Evolutionary conservation across 768 basidiomycete species (phyloP).

Genomic region (Hygrophorus russula): DNA sequence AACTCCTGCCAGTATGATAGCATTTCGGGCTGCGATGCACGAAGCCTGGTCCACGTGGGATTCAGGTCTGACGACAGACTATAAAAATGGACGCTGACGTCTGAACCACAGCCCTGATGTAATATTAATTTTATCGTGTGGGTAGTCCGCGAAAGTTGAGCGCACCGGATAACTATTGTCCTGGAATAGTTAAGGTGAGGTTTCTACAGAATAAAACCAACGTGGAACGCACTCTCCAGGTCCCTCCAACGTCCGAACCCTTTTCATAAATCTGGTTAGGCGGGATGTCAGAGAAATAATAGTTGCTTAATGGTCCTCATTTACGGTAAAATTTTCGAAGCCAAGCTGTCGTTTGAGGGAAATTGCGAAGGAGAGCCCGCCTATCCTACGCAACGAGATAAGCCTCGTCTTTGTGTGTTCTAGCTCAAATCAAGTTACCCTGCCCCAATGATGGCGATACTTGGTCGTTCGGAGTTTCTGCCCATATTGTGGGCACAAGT

Average conservation of each 20-base stretch:
- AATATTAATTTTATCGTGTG: not conserved
- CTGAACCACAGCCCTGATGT: slow-evolving; percentile 33
- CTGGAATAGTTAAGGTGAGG: no score
- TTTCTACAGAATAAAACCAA: not conserved
- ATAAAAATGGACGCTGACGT: slow-evolving; percentile 30
- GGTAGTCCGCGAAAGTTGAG: no score
- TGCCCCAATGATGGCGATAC: no score
- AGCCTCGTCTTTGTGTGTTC: no score
- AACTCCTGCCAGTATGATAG: slow-evolving; percentile 26
- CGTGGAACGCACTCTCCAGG: slow-evolving; percentile 34
- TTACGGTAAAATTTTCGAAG: slow-evolving; percentile 30
- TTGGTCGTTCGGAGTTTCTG: no score
- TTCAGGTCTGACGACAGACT: slow-evolving; percentile 37
- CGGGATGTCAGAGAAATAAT: not conserved
- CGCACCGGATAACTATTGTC: no score
- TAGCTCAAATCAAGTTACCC: no score
- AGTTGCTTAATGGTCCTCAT: not conserved
- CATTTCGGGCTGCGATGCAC: slow-evolving; percentile 29
- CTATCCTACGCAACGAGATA: slow-evolving; percentile 17
- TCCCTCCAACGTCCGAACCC: slow-evolving; percentile 32
- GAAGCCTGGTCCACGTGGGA: slow-evolving; percentile 31
- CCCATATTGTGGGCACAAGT: no score
- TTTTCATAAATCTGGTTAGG: slow-evolving; percentile 34
- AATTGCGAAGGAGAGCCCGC: slow-evolving; percentile 32
- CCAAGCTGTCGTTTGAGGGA: slow-evolving; percentile 25